These are phyloP conservation scores for Pichia sp. DNA, from an alignment of 1,139 yeast genomes.

Conservation along the genomic window DNA sequence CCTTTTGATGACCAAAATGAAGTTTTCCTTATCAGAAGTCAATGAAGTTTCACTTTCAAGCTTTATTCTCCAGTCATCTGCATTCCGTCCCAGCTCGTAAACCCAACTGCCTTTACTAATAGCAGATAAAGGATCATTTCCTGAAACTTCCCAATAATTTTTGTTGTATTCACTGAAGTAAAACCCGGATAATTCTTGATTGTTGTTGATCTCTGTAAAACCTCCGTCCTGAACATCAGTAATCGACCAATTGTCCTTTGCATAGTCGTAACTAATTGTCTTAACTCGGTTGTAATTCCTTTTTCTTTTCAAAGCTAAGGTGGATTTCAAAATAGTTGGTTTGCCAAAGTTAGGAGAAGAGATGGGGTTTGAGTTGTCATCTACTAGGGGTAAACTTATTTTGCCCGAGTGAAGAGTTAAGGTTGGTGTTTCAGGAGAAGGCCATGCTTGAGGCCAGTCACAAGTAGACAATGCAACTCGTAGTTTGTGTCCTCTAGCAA, in stretches of 20 bases:
- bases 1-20: slow-evolving; percentile 22
- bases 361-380: slow-evolving; percentile 18
- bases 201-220: slow-evolving; percentile 26
- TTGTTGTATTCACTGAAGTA: slow-evolving; percentile 36
- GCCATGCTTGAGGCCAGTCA: slow-evolving; percentile 46
- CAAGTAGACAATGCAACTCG: slow-evolving; percentile 39
- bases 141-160: slow-evolving; percentile 35
- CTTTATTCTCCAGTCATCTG: slow-evolving; percentile 35
- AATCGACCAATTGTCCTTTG: slow-evolving; percentile 31
- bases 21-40: slow-evolving; percentile 30
- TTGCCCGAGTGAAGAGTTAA: slow-evolving; percentile 32
- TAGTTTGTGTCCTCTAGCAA: slow-evolving; percentile 35
- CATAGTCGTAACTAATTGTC: slow-evolving; percentile 30
- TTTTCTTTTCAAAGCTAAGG: slow-evolving; percentile 31
- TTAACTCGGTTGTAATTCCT: slow-evolving; percentile 30
- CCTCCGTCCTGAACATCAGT: slow-evolving; percentile 36
- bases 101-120: slow-evolving; percentile 36
- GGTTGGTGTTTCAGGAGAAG: slow-evolving; percentile 37
- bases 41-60: slow-evolving; percentile 32
- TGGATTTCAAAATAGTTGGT: slow-evolving; percentile 31
- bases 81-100: slow-evolving; percentile 36
- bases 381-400: slow-evolving; percentile 31
- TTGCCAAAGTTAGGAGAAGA: slow-evolving; percentile 30
- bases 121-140: slow-evolving; percentile 36
- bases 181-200: slow-evolving; percentile 31